Conservation (phyloP, 2,329 filamentous ascomycete species). For the Leptographium radiaticola region DNA sequence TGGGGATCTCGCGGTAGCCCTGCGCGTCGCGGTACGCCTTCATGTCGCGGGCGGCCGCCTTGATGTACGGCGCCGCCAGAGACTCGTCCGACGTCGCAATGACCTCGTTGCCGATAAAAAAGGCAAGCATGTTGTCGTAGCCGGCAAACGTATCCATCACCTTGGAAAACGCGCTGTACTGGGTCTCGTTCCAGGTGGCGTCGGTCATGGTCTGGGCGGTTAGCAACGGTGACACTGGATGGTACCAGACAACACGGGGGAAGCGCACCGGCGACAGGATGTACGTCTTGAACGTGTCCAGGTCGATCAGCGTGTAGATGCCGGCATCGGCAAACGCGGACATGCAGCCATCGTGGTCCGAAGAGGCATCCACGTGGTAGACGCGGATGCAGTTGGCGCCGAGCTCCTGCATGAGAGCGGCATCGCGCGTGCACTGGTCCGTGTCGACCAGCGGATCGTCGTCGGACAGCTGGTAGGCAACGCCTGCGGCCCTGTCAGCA, state of each 20-base stretch:
- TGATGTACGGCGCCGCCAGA: constrained; percentile 64
- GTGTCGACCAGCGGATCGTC: constrained; percentile 66
- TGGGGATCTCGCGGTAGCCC: constrained; percentile 66
- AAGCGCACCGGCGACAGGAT: constrained; percentile 43
- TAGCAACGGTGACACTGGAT: neutral
- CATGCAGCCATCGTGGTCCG: constrained; percentile 71
- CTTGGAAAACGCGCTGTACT: constrained; percentile 52
- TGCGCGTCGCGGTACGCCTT: constrained; percentile 68
- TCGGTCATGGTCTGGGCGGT: constrained; percentile 35
- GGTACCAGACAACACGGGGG: constrained; percentile 1
- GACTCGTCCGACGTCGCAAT: constrained; percentile 50
- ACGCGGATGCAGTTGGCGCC: constrained; percentile 77
- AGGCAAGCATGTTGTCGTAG: constrained; percentile 70
- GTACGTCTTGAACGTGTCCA: constrained; percentile 62
- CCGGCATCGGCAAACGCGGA: constrained; percentile 62
- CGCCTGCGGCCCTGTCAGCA: constrained; percentile 32
- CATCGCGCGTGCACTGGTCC: constrained; percentile 65
- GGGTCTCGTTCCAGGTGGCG: constrained; percentile 60
- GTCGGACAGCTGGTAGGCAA: constrained; percentile 54
- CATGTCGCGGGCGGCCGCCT: constrained; percentile 68
- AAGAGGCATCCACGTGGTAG: constrained; percentile 67
- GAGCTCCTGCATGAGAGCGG: constrained; percentile 62
- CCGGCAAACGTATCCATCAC: constrained; percentile 67
- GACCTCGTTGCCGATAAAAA: constrained; percentile 84
- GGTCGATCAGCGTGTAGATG: constrained; percentile 74